A percentile compares a stretch with the other conserved stretches of the same genome.
Conservation (phyloP, 148 eudicot species). For the Pouteria glomerata region DNA sequence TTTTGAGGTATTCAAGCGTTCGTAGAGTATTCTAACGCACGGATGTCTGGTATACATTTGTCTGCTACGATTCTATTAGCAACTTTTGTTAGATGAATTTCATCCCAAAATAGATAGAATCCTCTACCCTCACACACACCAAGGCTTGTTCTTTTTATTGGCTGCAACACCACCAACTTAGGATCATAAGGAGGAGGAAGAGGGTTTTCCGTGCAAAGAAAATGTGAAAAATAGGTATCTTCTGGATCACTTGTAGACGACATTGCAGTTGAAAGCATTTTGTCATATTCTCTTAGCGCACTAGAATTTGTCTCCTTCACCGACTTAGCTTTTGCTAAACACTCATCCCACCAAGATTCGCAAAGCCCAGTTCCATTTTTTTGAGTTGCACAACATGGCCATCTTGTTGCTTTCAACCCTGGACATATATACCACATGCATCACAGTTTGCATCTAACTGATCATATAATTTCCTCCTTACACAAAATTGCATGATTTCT, state of each 20-base stretch:
- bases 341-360: no score
- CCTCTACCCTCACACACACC: neutral
- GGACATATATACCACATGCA: no score
- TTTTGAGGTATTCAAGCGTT: no score
- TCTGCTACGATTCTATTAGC: neutral
- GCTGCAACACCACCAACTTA: neutral
- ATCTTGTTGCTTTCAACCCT: conserved; percentile 11
- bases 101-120: neutral
- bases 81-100: conserved; percentile 3
- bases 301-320: no score
- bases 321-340: no score
- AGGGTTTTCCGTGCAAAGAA: neutral
- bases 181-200: neutral
- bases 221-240: neutral
- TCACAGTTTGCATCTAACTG: no score
- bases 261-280: neutral
- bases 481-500: no score
- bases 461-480: no score
- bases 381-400: conserved; percentile 5
- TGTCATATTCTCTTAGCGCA: no score
- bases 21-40: no score
- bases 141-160: neutral
- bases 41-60: no score
- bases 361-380: conserved; percentile 7
- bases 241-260: no score